These are phyloP conservation scores for Phytopythium mirpurense DNA, from an alignment of 352 stramenopile genomes.

Conservation along the genomic window DNA sequence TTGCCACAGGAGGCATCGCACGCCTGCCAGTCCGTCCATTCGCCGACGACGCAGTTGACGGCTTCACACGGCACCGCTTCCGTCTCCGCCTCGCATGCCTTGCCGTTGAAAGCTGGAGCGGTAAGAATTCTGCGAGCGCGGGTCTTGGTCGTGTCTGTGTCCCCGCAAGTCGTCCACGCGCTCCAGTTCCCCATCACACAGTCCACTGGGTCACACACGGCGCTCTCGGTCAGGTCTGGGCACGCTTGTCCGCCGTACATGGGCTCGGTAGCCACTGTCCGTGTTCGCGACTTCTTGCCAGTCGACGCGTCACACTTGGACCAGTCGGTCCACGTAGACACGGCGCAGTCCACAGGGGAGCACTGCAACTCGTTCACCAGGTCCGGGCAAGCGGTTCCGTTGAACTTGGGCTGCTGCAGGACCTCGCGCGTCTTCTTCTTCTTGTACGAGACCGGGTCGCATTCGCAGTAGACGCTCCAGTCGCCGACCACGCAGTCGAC, in stretches of 20 bases:
- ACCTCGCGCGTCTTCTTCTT: slow-evolving; percentile 41
- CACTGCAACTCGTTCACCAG: slow-evolving; percentile 46
- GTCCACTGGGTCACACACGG: slow-evolving; percentile 37
- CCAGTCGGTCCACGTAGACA: slow-evolving; percentile 30
- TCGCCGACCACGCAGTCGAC: slow-evolving; percentile 36
- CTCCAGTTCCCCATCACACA: slow-evolving; percentile 33
- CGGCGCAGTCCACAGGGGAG: slow-evolving; percentile 39
- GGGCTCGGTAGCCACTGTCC: slow-evolving; percentile 15
- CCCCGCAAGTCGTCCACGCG: slow-evolving; percentile 26
- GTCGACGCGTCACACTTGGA: slow-evolving; percentile 20
- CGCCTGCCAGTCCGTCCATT: slow-evolving; percentile 34
- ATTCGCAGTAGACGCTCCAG: slow-evolving; percentile 37
- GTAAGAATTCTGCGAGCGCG: slow-evolving; percentile 25
- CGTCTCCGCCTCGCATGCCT: slow-evolving; percentile 14
- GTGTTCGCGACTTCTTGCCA: slow-evolving; percentile 34
- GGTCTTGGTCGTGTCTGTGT: slow-evolving; percentile 17
- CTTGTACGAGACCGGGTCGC: slow-evolving; percentile 35
- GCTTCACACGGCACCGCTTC: slow-evolving; percentile 39
- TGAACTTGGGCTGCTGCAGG: slow-evolving; percentile 25
- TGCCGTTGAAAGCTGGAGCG: slow-evolving; percentile 32
- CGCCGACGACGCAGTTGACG: slow-evolving; percentile 39
- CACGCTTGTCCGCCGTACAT: slow-evolving; percentile 37
- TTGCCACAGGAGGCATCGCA: slow-evolving; percentile 36
- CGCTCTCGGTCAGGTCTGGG: slow-evolving; percentile 15
- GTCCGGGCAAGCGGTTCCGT: slow-evolving; percentile 30